Base-by-base conservation (phyloP, 2,329 filamentous ascomycete species). In the Teratosphaeria nubilosa region DNA sequence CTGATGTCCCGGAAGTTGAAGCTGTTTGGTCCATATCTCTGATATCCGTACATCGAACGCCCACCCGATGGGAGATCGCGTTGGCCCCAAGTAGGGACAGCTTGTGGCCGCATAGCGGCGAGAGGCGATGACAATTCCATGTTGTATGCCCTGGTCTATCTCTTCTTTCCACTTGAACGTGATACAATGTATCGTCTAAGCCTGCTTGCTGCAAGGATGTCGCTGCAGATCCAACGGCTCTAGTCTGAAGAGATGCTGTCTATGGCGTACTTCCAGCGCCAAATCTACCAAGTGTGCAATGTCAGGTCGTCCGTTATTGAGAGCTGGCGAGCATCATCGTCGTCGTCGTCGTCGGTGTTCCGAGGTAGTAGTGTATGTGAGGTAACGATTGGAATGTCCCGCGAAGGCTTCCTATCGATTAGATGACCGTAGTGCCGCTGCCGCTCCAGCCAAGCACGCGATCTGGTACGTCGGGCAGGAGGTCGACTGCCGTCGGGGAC, bases 71-170 rank as follows among this genome's bases (percentile, higher is more conserved):
- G 75, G 60, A 80, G 72, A 67, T 85, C 82, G 30, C 78, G 74
- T 65, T 80, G 83, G 57, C 77, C 86, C 82, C 91, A 84, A 69
- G 80, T 73, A 66, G 83, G 78, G 75, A 81, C 76, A 75, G 83
- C 80, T 51, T 81, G 80, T 59, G 86, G 90, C 78, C 91, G 90
- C 86, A 97, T 88, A 58, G 92, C 91, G 74, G 92, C 92, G 71
- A 97, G 78, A 53, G 94, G 94, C 68, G 94, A 97, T 51, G 92
- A 96, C 64, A 88, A 86, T 76, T 96, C 91, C 90, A 97, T 96
- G 70, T 54, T 70, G 64, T 56, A 53, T 56, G 59, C 57, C 65
- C 60, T 58, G 13, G 45, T 63, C 3, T 45, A 48, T 20, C n/a
- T 48, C 41, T 22, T 48, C 5, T n/a, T 25, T 34, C 32, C 25